phyloP scores from a whole-genome alignment of 805 yeast species.

The Sungouiella thailandica region DNA sequence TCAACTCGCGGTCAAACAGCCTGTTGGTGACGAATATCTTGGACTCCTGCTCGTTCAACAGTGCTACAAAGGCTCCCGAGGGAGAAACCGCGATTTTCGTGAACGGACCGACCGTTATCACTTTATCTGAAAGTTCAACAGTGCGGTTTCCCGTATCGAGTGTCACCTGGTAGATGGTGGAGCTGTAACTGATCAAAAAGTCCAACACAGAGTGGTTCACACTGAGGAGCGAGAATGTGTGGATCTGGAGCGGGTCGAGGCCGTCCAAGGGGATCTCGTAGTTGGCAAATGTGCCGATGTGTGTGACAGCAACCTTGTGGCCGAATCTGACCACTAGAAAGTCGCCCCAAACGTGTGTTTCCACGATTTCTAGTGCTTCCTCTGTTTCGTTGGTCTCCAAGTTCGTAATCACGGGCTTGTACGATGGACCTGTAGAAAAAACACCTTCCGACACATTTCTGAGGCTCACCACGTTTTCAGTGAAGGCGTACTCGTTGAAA shows the following conservation, averaged over 20 bases:
- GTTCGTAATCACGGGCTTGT: slow-evolving; percentile 21
- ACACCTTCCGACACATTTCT: background rate
- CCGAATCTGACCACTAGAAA: slow-evolving; percentile 43
- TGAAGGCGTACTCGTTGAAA: slow-evolving; percentile 47
- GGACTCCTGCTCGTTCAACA: slow-evolving; percentile 33
- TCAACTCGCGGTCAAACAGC: slow-evolving; percentile 39
- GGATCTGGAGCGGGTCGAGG: slow-evolving; percentile 16
- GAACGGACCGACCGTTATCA: slow-evolving; percentile 48
- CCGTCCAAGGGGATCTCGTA: slow-evolving; percentile 31
- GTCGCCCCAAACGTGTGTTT: slow-evolving; percentile 29
- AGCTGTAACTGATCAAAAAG: slow-evolving; percentile 22
- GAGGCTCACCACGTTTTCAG: slow-evolving; percentile 13
- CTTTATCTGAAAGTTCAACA: slow-evolving; percentile 31
- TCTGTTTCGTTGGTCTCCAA: slow-evolving; percentile 29
- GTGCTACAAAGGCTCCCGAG: slow-evolving; percentile 50
- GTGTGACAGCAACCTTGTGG: slow-evolving; percentile 28
- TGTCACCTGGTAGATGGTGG: slow-evolving; percentile 22
- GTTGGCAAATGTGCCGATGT: slow-evolving; percentile 36
- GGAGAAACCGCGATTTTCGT: slow-evolving; percentile 43
- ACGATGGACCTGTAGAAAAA: background rate
- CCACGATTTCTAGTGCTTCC: slow-evolving; percentile 22
- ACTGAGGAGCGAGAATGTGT: slow-evolving; percentile 16
- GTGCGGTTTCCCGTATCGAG: slow-evolving; percentile 19
- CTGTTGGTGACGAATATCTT: slow-evolving; percentile 48
- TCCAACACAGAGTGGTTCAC: slow-evolving; percentile 12